phyloP scores from a whole-genome alignment of 2,329 filamentous ascomycete species.

The Monilinia aucupariae region DNA sequence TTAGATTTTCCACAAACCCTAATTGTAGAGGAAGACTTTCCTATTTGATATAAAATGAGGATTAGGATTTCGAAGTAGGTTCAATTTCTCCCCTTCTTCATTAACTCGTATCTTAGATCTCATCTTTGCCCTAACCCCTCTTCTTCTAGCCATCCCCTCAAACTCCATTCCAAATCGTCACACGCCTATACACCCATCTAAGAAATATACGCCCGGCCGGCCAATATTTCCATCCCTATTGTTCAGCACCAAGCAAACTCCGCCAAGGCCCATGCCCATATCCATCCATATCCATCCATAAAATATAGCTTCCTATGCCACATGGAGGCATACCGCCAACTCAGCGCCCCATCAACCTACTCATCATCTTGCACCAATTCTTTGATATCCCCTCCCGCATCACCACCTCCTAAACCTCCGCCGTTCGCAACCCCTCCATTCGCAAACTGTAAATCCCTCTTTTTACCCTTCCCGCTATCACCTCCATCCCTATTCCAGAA shows the following conservation, averaged over 20 bases:
- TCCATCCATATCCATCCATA: neutral
- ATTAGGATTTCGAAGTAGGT: neutral
- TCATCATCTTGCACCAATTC: slow-evolving; percentile 59
- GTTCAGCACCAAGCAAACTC: neutral
- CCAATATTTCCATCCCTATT: neutral
- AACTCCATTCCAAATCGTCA: neutral
- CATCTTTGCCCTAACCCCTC: too few relatives aligned
- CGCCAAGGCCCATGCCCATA: neutral
- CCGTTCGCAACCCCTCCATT: slow-evolving; percentile 22
- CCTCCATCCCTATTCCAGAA: slow-evolving; percentile 64
- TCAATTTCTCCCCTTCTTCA: neutral
- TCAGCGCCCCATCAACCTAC: slow-evolving; percentile 17
- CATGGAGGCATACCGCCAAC: too few relatives aligned
- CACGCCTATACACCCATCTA: neutral
- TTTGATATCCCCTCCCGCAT: slow-evolving; percentile 52
- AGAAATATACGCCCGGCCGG: neutral
- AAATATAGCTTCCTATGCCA: neutral
- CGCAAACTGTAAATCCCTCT: slow-evolving; percentile 22
- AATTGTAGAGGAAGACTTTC: too few relatives aligned
- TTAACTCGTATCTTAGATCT: neutral
- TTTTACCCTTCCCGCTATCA: slow-evolving; percentile 27
- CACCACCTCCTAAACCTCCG: slow-evolving; percentile 22
- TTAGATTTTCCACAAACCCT: too few relatives aligned
- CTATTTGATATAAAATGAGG: too few relatives aligned
- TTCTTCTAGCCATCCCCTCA: neutral